phyloP scores from a whole-genome alignment of 345 rosid species.

The Ceriops tagal region DNA sequence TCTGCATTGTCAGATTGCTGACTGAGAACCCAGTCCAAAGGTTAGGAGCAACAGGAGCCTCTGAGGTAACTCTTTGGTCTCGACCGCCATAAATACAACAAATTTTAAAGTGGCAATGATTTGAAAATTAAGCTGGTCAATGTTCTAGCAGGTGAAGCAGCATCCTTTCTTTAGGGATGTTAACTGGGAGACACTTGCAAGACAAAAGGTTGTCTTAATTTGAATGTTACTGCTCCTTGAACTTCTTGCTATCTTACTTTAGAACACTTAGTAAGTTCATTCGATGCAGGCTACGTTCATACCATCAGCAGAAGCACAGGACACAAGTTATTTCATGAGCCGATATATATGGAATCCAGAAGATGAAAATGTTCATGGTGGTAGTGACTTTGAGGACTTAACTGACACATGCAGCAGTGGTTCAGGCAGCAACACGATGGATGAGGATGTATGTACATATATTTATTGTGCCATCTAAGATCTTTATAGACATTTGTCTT shows the following conservation, averaged over 20 bases:
- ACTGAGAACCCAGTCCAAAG: slow-evolving; percentile 83
- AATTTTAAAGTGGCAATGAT: slow-evolving; percentile 1
- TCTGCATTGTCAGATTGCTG: slow-evolving; percentile 55
- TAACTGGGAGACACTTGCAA: slow-evolving; percentile 90
- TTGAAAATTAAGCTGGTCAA: slow-evolving; percentile 14
- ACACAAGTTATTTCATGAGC: slow-evolving; percentile 93
- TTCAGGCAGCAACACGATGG: slow-evolving; percentile 59
- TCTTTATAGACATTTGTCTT: neutral
- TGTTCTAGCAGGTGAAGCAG: slow-evolving; percentile 59
- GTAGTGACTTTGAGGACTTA: slow-evolving; percentile 77
- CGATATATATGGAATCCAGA: slow-evolving; percentile 88
- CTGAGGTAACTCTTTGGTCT: slow-evolving; percentile 49
- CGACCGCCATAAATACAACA: slow-evolving; percentile 15
- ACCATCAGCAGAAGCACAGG: slow-evolving; percentile 77
- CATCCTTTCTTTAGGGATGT: slow-evolving; percentile 83
- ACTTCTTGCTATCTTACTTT: slow-evolving; percentile 5
- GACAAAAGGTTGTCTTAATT: slow-evolving; percentile 67
- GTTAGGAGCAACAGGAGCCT: slow-evolving; percentile 91
- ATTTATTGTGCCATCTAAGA: neutral
- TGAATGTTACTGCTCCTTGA: neutral
- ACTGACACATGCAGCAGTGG: slow-evolving; percentile 78
- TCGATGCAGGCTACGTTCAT: slow-evolving; percentile 81
- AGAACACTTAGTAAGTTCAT: slow-evolving; percentile 12
- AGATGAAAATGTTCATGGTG: slow-evolving; percentile 72
- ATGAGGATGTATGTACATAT: slow-evolving; percentile 60